Base-by-base conservation (phyloP, 192 early-diverging fungal species). In the Chytriomyces sp. region DNA sequence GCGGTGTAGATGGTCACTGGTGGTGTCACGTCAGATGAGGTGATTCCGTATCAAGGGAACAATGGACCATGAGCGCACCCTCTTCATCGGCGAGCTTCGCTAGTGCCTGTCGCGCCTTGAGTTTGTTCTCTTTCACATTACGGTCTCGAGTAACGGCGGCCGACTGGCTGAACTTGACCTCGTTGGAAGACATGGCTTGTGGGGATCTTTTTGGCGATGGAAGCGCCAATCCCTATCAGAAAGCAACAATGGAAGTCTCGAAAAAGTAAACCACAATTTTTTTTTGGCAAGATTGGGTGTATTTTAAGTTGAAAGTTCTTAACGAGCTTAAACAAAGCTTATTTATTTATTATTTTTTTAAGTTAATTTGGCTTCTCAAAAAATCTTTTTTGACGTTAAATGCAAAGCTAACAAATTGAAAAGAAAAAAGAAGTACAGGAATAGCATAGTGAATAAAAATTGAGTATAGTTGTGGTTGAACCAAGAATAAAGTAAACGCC, bases 41-140 rank as follows among this genome's bases (percentile, higher is more conserved):
- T 14, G 8, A 62, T 19, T 10, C 25, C 39, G 30, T 0, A 22
- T 19, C 0, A 37, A 49, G 41, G 41, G n/a, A 0, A n/a, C 0
- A 49, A 49, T 17, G n/a, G n/a, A 3, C 1, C 19, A n/a, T 3
- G 31, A 6, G 70, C 30, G 0, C 32, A 74, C 73, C 64, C 49
- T 74, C 73, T 55, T 74, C 73, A 41, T 74, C 73, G 30, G 64
- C 62, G 33, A 74, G 73, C 38, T 64, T 66, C 33, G 54, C 73
- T 5, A 74, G n/a, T 2, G 52, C 59, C 14, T 62, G 36, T 19
- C 58, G 73, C 3, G 73, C 73, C 56, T 74, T 74, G n/a, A 74
- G 54, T 55, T 74, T 74, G 14, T 54, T 39, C 39, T 74, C 73
- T 19, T n/a, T 64, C 36, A 74, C 52, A 38, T 44, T 65, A 34